These are phyloP conservation scores for Colletotrichum shisoi DNA, from an alignment of 2,329 filamentous ascomycete species.

Conservation along the genomic window DNA sequence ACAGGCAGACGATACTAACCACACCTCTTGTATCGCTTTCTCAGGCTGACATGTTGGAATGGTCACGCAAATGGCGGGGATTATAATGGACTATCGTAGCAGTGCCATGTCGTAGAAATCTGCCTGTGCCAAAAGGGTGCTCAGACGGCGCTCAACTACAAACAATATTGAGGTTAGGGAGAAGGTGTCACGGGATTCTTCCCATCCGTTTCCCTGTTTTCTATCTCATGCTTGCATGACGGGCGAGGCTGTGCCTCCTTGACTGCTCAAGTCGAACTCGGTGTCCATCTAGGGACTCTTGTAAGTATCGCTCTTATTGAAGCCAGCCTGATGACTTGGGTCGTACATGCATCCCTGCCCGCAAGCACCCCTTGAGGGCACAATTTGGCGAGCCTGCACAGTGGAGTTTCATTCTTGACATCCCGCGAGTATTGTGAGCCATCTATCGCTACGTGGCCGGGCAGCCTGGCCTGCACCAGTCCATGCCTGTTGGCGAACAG, in stretches of 20 bases:
- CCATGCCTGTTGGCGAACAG: not conserved
- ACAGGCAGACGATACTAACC: not conserved
- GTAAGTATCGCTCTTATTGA: not conserved
- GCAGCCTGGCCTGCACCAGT: no score
- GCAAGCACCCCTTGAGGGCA: no score
- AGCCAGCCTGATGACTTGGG: not conserved
- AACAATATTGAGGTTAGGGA: no score
- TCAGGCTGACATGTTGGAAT: not conserved
- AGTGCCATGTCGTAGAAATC: not conserved
- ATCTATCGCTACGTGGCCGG: not conserved
- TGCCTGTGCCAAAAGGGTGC: no score
- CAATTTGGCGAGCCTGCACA: not conserved
- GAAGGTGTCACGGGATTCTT: no score
- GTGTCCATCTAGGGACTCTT: not conserved
- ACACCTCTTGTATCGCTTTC: no score
- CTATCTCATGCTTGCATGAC: not conserved
- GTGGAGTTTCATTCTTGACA: rapidly evolving
- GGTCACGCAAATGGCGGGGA: not conserved
- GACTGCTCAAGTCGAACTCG: not conserved
- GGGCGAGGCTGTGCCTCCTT: not conserved
- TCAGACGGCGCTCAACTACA: not conserved
- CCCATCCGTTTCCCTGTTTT: not conserved
- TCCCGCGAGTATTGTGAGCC: not conserved
- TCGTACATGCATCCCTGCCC: not conserved
- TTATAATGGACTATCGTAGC: not conserved